Base-by-base conservation (phyloP, 1,284 basidiomycete species). In the Xerocomus minutiporus region DNA sequence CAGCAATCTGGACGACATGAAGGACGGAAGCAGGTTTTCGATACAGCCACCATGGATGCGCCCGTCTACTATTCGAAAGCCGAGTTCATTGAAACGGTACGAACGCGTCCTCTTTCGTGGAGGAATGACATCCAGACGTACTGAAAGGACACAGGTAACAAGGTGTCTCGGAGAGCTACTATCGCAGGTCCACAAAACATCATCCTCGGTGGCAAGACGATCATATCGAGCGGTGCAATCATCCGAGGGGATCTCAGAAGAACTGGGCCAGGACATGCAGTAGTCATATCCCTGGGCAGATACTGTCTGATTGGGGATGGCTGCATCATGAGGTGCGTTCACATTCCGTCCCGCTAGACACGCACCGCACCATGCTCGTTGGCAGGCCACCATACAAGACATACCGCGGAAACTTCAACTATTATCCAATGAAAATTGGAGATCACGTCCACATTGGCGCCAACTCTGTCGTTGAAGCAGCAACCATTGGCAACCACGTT, bases 151-250 rank as follows among this genome's bases (percentile, higher is more conserved):
- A 91, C 88, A 57, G 89, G 89, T 50, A 92, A 95, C 75, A 95
- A 95, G 71, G 93, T 98, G 48, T 97, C 94, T 34, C 83, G 94
- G 45, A 84, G 91, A 58, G 92, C 93, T 8, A 86, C 85, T n/a
- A 97, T 99, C 61, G 83, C 88, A 41, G 97, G 97, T 8, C 92
- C 94, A 7, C 88, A 93, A 66, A 97, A 98, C 68, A 99, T 99
- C 67, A 92, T 98, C 55, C 83, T 99, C 3, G 93, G 93, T 34
- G 97, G 96, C 39, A 98, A 98, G 74, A 96, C 93, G 5, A 92
- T 99, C 68, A 96, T 99, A 51, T 88, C 94, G 12, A 88, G 83
- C 48, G 82, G 84, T 52, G 88, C 88, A 12, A 90, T 97, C 53
- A 87, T 97, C 51, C 85, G 94, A 43, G 94, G 94, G 0, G 94